phyloP scores from a whole-genome alignment of 768 basidiomycete species.

The Sporobolomyces roseus region DNA sequence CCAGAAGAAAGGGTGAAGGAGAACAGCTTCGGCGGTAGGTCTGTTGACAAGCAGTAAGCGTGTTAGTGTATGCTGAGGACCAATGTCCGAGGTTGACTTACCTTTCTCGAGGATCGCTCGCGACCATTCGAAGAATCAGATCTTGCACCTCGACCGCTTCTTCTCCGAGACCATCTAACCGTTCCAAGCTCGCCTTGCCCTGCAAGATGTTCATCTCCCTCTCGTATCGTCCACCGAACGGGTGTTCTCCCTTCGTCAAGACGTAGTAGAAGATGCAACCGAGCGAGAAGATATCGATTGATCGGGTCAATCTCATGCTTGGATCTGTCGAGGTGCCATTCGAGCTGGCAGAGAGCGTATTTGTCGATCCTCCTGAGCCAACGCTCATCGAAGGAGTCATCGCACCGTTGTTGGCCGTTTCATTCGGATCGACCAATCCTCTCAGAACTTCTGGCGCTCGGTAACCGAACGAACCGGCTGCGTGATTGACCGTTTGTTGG shows the following conservation, averaged over 20 bases:
- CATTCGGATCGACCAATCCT: conserved; percentile 89
- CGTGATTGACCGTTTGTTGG: conserved; percentile 82
- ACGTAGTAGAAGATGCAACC: conserved; percentile 87
- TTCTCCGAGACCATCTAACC: conserved; percentile 77
- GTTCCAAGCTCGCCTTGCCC: conserved; percentile 65
- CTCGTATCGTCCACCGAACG: conserved; percentile 88
- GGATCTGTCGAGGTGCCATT: conserved; percentile 53
- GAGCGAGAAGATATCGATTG: conserved; percentile 92
- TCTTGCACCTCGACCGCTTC: conserved; percentile 87
- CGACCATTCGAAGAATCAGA: conserved; percentile 73
- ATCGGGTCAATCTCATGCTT: conserved; percentile 74
- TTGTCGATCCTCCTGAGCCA: conserved; percentile 55
- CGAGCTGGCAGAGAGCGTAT: conserved; percentile 51
- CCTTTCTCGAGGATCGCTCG: conserved; percentile 70
- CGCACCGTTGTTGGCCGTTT: conserved; percentile 52
- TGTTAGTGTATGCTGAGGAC: neutral
- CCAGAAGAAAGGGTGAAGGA: conserved; percentile 97
- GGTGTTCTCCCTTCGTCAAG: conserved; percentile 83
- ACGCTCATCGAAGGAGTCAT: conserved; percentile 50
- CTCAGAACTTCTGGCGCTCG: conserved; percentile 92
- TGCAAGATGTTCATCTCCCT: conserved; percentile 90
- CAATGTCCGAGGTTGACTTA: conserved; percentile 49
- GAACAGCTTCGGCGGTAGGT: conserved; percentile 79
- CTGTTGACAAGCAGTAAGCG: conserved; percentile 47
- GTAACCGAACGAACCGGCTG: conserved; percentile 94